Evolutionary conservation across 2,329 filamentous ascomycete species (phyloP).

Genomic region (Tolypocladium tropicale): DNA sequence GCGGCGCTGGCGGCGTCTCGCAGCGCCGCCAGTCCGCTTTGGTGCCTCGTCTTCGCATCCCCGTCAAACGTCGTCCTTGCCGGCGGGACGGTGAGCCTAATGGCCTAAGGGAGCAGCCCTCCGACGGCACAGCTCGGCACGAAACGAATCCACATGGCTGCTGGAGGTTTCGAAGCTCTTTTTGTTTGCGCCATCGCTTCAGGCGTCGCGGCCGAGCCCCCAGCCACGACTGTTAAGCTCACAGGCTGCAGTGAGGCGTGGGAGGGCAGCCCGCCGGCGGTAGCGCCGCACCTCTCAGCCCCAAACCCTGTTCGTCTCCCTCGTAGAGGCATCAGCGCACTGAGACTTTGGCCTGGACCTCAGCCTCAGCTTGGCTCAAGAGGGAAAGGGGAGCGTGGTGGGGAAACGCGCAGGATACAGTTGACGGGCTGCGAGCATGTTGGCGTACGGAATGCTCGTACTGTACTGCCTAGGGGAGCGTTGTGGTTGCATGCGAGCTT

Average conservation of each 20-base stretch:
- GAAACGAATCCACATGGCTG: not conserved
- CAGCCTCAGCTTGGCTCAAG: not conserved
- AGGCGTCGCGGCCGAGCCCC: not conserved
- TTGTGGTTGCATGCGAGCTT: too few relatives aligned
- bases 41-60: not conserved
- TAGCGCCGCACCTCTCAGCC: not conserved
- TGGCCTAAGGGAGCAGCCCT: not conserved
- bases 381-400: not conserved
- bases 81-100: not conserved
- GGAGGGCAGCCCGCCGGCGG: not conserved
- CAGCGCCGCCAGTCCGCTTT: not conserved
- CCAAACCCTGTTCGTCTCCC: not conserved
- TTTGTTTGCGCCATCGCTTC: not conserved
- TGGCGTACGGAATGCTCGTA: too few relatives aligned
- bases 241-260: not conserved
- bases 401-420: too few relatives aligned
- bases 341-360: not conserved
- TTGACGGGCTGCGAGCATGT: not conserved
- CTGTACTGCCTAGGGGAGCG: too few relatives aligned
- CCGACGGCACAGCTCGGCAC: not conserved
- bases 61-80: not conserved
- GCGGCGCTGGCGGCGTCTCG: not conserved
- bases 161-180: not conserved
- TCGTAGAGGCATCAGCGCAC: not conserved
- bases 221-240: not conserved